Percentiles rank a stretch among this genome's conserved stretches.
Conservation (phyloP, 441 rosid species). For the Adansonia gregorii region DNA sequence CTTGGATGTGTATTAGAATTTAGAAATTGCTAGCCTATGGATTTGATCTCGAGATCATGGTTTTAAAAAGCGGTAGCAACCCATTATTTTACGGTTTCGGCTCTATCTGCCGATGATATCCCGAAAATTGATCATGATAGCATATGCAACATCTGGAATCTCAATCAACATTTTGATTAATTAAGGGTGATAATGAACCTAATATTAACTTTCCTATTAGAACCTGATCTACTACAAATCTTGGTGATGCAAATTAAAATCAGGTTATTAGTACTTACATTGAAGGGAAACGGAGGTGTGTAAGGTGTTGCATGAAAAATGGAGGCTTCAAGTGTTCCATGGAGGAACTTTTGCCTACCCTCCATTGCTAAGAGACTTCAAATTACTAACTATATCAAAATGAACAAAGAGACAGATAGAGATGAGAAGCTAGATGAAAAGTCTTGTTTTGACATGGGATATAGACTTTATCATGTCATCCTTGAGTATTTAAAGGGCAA, state of each 20-base stretch:
- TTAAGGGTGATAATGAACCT: too few relatives aligned
- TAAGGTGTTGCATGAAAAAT: slow-evolving; percentile 77
- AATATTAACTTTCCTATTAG: not conserved
- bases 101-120: too few relatives aligned
- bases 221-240: too few relatives aligned
- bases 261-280: slow-evolving; percentile 46
- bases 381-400: not conserved
- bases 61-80: too few relatives aligned
- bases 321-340: slow-evolving; percentile 88
- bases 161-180: not conserved
- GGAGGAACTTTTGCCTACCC: slow-evolving; percentile 54
- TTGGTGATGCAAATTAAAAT: too few relatives aligned
- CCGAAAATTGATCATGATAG: too few relatives aligned
- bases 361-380: slow-evolving; percentile 43
- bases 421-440: not conserved
- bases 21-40: not conserved
- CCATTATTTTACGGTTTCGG: too few relatives aligned
- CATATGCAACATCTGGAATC: too few relatives aligned
- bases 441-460: not conserved
- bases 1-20: not conserved
- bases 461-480: not conserved
- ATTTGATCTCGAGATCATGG: not conserved
- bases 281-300: slow-evolving; percentile 63
- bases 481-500: slow-evolving; percentile 31
- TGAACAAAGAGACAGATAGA: not conserved